Evolutionary conservation across 345 rosid species (phyloP), one percentile per base, ranked within the genome.

Genomic region (Toxicodendron radicans): DNA sequence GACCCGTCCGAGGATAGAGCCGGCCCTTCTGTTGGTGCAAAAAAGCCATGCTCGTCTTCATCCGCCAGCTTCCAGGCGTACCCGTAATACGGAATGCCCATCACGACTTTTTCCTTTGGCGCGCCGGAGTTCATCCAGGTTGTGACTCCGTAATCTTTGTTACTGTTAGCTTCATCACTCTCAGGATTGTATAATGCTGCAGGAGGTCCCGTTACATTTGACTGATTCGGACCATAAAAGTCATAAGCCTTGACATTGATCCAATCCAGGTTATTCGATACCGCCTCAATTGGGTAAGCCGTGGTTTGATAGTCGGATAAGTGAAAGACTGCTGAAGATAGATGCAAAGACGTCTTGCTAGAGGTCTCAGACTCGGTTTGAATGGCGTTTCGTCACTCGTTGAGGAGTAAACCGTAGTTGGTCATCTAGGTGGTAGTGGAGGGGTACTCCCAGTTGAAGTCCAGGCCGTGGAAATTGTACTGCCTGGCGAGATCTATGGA

Each of bases 391-490:
- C 90, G 79, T 92, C 93, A 91, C 69, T 89, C 84, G 10, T 68
- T 18, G 12, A 87, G 68, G 65, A 87, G 66, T 16, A 24, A 24
- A 27, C 85, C 91, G 33, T 87, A 74, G 62, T 82, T 78, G 75
- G 8, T 71, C 93, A 87, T 89, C 64, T 86, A 81, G 14, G 80
- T 67, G 0, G 81, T 67, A 6, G 48, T 77, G 45, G 64, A 49
- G 8, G 92, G 93, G 32, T 79, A 80, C 52, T 86, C 91, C 96
- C 92, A 89, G 33, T 83, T 86, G 10, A 91, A 85, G 58, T 91
- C 96, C 17, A 89, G 84, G 70, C 96, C 96, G 61, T 87, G 76
- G 72, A 87, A 87, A 3, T 82, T 84, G 51, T 84, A 68, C 0
- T 85, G 74, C 46, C 93, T 75, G 7, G 91, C 87, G 18, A 86